Conservation (phyloP, 768 basidiomycete species). For the Pleurotus pulmonarius region DNA sequence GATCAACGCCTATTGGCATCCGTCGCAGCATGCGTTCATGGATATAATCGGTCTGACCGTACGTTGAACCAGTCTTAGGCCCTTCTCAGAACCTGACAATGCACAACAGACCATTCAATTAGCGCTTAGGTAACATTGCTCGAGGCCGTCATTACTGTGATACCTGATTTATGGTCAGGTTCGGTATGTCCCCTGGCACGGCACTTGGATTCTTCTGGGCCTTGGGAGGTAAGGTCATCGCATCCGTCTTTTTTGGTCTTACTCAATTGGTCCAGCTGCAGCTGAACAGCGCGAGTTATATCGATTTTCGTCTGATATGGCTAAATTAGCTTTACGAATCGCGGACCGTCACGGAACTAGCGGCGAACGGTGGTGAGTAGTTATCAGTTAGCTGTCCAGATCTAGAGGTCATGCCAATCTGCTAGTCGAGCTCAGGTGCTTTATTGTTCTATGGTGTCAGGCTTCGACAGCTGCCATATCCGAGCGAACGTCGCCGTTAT, state of each 20-base stretch:
- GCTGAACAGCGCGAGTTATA: conserved; percentile 62
- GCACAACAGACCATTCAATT: conserved; percentile 54
- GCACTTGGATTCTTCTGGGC: conserved; percentile 74
- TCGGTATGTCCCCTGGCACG: conserved; percentile 66
- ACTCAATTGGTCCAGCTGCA: conserved; percentile 32
- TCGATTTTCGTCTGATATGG: conserved; percentile 65
- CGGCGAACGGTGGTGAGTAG: conserved; percentile 62
- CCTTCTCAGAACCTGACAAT: not conserved
- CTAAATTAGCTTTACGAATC: conserved; percentile 62
- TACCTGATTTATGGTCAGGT: conserved; percentile 28
- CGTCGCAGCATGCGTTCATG: conserved; percentile 46
- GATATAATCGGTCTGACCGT: conserved; percentile 69
- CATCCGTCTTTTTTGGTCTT: not conserved
- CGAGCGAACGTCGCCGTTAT: conserved; percentile 57
- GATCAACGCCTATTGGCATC: conserved; percentile 70
- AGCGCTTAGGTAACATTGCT: conserved; percentile 47
- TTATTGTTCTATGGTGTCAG: conserved; percentile 60
- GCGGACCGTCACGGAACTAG: conserved; percentile 61
- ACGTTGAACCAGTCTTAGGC: conserved; percentile 16
- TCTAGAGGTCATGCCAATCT: conserved; percentile 7
- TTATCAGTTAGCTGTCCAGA: not conserved
- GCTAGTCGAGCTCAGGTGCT: conserved; percentile 53
- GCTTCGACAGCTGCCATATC: conserved; percentile 64
- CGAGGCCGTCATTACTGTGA: not conserved
- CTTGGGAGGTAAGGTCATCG: conserved; percentile 42